phyloP scores from a whole-genome alignment of 345 rosid species.

The Pelargonium nanum region DNA sequence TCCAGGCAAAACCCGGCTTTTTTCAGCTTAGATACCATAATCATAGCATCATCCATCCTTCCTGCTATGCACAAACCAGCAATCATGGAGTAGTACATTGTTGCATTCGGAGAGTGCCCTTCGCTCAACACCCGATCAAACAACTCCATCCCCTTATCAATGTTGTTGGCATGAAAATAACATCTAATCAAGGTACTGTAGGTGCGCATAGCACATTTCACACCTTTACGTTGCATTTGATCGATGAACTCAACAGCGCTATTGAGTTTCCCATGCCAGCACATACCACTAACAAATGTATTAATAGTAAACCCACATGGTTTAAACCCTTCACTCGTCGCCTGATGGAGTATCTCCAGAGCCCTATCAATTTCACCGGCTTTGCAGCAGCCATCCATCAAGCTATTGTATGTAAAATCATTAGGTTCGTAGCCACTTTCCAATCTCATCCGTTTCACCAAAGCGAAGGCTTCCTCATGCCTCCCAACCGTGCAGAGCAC shows the following conservation, averaged over 20 bases:
- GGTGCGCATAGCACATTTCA: constrained; percentile 36
- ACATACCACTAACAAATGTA: constrained; percentile 61
- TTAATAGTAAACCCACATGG: constrained; percentile 51
- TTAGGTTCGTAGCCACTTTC: constrained; percentile 34
- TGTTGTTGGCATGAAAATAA: constrained; percentile 48
- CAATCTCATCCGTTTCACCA: constrained; percentile 44
- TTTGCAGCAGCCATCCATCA: constrained; percentile 66
- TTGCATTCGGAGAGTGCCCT: constrained; percentile 51
- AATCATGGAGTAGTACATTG: constrained; percentile 51
- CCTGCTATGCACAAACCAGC: constrained; percentile 54
- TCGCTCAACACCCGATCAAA: constrained; percentile 36
- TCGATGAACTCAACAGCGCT: constrained; percentile 38
- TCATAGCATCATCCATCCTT: constrained; percentile 41
- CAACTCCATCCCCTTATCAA: constrained; percentile 46
- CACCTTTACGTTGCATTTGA: constrained; percentile 46
- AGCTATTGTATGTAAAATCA: constrained; percentile 50
- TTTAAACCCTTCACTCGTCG: constrained; percentile 38
- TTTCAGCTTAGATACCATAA: constrained; percentile 34
- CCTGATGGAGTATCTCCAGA: constrained; percentile 38
- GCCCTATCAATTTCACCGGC: constrained; percentile 54
- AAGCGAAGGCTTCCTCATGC: constrained; percentile 52
- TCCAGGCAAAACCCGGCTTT: constrained; percentile 53
- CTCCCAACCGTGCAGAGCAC: constrained; percentile 77
- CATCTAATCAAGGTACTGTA: constrained; percentile 51
- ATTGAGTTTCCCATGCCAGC: constrained; percentile 46